Base-by-base conservation (phyloP, 169 alveolate species). In the Plasmodium knowlesi region DNA sequence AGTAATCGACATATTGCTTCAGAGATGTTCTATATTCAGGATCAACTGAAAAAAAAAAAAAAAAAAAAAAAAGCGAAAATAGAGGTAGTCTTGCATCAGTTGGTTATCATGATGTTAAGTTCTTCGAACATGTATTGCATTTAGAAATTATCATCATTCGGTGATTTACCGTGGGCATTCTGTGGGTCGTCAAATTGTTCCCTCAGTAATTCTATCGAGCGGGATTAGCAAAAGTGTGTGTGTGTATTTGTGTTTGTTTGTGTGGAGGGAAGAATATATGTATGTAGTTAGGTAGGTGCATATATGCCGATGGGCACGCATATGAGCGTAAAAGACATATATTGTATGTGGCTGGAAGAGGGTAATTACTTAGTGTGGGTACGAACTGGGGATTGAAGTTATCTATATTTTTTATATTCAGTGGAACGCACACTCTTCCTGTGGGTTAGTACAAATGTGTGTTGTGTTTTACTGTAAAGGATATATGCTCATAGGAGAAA, bases 361-460 rank as follows among this genome's bases (percentile, higher is more conserved):
- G 32, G 25, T 43, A 61, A 95, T 92, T 93, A 96, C 97, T 88
- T 86, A 96, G 50, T 79, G 98, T 97, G n/a, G 98, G 98, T 10
- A 97, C 98, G 6, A 73, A 46, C 70, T 96, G 96, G 8, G 98
- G 98, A 81, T 95, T 86, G 78, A 97, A 97, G 25, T 88, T 95
- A 70, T 92, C 84, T 25, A 95, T 92, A 41, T 86, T 70, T 71
- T 84, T 95, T 46, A 91, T 92, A 89, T 96, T 97, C 78, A 97
- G 82, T 28, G 98, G 98, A 53, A 97, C 97, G 92, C 98, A 97
- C 54, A 97, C 96, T 80, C 98, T 84, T 5, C 97, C 97, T 96
- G 82, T 84, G 61, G 39, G 43, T 6, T 9, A 10, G 16, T 43
- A 8, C 53, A 43, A 43, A 43, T 8, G 53, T 43, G 53, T 43